Evolutionary conservation across 2,329 filamentous ascomycete genomes (phyloP).

Genomic region (Talaromyces funiculosus): DNA sequence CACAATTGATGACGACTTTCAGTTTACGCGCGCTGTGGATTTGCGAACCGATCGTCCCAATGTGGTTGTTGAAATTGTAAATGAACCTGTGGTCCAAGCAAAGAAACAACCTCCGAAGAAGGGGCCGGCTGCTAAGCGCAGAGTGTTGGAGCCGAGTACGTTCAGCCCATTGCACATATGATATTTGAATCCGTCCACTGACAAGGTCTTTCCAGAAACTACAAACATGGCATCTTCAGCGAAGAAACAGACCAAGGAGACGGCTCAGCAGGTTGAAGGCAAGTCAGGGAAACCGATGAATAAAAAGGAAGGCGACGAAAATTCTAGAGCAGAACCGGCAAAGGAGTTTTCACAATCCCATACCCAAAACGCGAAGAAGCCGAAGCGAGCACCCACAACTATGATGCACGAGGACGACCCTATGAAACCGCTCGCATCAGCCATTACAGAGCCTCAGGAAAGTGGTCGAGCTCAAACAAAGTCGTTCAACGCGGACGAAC

Average conservation of each 20-base stretch:
- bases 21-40: constrained; percentile 27
- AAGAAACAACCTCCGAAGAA: constrained; percentile 16
- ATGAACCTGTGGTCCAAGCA: background rate
- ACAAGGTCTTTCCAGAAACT: constrained; percentile 36
- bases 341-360: background rate
- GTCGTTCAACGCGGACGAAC: background rate
- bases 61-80: background rate
- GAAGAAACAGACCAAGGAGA: constrained; percentile 25
- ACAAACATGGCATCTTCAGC: constrained; percentile 41
- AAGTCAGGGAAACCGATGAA: constrained; percentile 4
- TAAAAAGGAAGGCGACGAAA: constrained; percentile 4
- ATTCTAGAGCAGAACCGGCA: constrained; percentile 13
- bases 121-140: constrained; percentile 22
- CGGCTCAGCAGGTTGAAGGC: constrained; percentile 5
- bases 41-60: constrained; percentile 13
- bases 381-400: constrained; percentile 1
- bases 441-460: background rate
- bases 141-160: constrained; percentile 42
- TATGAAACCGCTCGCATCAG: background rate
- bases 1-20: constrained; percentile 28
- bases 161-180: constrained; percentile 4
- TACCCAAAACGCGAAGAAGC: background rate
- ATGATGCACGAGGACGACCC: background rate
- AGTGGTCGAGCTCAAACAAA: background rate
- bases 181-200: constrained; percentile 14